Base-by-base conservation (phyloP, 192 early-diverging fungal species). In the Kickxella alabastrina region DNA sequence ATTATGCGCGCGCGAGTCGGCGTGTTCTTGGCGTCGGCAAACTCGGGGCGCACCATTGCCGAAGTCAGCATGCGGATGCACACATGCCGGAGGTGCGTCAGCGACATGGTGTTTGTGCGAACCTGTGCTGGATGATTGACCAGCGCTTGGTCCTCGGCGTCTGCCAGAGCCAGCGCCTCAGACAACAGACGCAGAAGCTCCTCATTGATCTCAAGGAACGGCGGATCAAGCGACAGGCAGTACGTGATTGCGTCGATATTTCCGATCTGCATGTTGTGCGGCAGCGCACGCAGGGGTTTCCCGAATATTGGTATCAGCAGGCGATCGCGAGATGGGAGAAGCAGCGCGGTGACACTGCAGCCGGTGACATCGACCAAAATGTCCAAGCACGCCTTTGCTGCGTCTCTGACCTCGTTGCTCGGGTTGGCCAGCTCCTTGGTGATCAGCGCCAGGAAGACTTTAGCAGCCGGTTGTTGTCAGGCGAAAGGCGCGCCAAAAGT, bases 171-270 rank as follows among this genome's bases (percentile, higher is more conserved):
- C 21, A 97, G 62, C 1, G 92, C 94, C 66, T 99, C 97, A 17
- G 86, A 85, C 21, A 99, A 59, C 36, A 98, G 58, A 12, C 93
- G 78, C 24, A 90, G 77, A 18, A 99, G 81, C 64, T 97, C 92
- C 22, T 97, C 95, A 42, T 85, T 93, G 60, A 96, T 94, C 40
- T 83, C 79, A 17, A 98, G 62, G 46, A 98, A 82, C 3, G 92
- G 87, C 40, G 95, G 94, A 14, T 83, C 76, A 24, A 98, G 68
- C 0, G 86, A 82, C 37, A 99, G 70, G 51, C 94, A 97, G 66
- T 95, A 98, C 0, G 93, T 97, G 43, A 99, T 93, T 3, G 95
- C 95, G 54, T 99, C 97, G 51, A 96, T 97, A 60, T 97, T 86
- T 13, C 95, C 97, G 26, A 99, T 99, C 65, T 98, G 97, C 86